Base-by-base conservation (phyloP, 305 asterid genomes). In the Solanum hybrid region DNA sequence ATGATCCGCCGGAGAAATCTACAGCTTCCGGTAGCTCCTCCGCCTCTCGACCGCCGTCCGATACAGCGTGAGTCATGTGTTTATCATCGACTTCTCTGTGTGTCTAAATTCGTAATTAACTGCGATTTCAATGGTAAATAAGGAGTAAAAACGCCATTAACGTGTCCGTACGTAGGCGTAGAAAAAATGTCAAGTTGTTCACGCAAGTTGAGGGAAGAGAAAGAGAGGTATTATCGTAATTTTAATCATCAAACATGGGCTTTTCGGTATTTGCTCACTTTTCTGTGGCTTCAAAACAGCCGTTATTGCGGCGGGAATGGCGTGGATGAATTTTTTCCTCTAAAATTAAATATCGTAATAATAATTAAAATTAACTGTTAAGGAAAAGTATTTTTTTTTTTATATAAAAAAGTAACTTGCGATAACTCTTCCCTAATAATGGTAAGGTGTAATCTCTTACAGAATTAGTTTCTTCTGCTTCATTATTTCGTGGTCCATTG, bases 241-340 rank as follows among this genome's bases (percentile, higher is more conserved):
- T 77, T 69, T 51, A 88, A 72, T 66, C 27, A 71, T 79, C 78
- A 85, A 34, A 32, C 20, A 56, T 90, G 92, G 91, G 90, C 86
- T 31, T 92, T 85, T 87, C 27, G 91, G 91, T 88, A 93, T 88
- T 69, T 92, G 80, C 22, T 3, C 8, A 14, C 13, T 34, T 71
- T 10, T 40, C 88, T 92, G 92, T 89, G 90, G 92, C 38, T 91
- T 91, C 82, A 82, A 87, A 90, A 78, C 94, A 87, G 95, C 96
- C 94, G 94, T 90, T 91, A 90, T 95, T 93, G 95, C 97, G 96
- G 97, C 95, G 95, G 94, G 92, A 89, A 94, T 93, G 93, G 94
- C 92, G 94, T 93, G 95, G 87, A 84, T 32, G 12, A 84, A 27
- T 46, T 84, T 84, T 51, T 29, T 5, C 20, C 87, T 10, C 75